phyloP scores from a whole-genome alignment of 805 yeast species.

The Zygotorulaspora florentina region DNA sequence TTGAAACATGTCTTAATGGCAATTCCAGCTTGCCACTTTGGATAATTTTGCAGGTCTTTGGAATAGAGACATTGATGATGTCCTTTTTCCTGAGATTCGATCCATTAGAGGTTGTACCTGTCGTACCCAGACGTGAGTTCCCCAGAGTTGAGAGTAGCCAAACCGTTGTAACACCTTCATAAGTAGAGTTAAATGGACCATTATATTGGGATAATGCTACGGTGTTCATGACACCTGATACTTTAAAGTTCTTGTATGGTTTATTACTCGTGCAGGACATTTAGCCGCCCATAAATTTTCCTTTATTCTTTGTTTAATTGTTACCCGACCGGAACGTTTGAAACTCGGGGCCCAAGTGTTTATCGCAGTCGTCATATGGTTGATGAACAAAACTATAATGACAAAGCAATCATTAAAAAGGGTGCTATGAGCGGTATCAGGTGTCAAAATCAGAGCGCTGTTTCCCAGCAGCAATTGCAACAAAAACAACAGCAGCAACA shows the following conservation, averaged over 20 bases:
- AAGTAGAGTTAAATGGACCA: neutral
- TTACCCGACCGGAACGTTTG: no score
- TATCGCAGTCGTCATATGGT: no score
- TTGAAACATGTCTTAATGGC: slow-evolving; percentile 30
- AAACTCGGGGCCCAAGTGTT: no score
- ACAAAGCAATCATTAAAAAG: neutral
- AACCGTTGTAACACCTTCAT: slow-evolving; percentile 26
- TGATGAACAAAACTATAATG: no score
- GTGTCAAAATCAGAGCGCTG: neutral
- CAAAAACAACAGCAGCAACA: slow-evolving; percentile 10
- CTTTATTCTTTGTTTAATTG: no score
- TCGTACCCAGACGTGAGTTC: slow-evolving; percentile 4
- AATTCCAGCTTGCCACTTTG: slow-evolving; percentile 17
- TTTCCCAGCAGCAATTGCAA: slow-evolving; percentile 1
- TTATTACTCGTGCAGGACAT: neutral
- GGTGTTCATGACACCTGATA: neutral
- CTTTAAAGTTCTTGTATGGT: neutral
- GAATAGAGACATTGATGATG: slow-evolving; percentile 32
- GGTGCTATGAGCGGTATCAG: neutral
- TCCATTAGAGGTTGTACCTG: slow-evolving; percentile 1
- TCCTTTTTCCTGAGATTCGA: slow-evolving; percentile 27
- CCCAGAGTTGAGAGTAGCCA: slow-evolving; percentile 34
- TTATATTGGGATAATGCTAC: slow-evolving; percentile 6
- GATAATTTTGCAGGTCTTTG: slow-evolving; percentile 29
- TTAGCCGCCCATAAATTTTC: slow-evolving; percentile 7